These are phyloP conservation scores for Stipa capillata DNA, from an alignment of 176 grass and related monocot species.

Conservation along the genomic window DNA sequence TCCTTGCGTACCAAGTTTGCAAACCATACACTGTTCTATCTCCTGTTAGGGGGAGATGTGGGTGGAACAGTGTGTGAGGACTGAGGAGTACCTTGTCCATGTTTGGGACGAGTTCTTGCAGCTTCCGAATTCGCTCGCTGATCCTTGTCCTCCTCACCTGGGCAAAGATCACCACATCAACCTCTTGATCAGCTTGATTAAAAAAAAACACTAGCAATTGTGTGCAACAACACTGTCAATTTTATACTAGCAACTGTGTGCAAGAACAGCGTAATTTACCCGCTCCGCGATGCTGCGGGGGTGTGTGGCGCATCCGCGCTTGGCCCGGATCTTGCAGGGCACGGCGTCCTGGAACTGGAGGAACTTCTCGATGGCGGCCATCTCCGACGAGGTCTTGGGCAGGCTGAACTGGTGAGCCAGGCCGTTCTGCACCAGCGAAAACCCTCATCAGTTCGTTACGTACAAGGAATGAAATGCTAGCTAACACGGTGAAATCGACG, in stretches of 20 bases:
- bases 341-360: constrained; percentile 93
- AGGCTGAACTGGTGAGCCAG: constrained; percentile 85
- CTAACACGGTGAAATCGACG: not conserved
- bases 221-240: not conserved
- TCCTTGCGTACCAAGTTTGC: constrained; percentile 22
- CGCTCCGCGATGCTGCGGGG: constrained; percentile 96
- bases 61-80: too few relatives aligned
- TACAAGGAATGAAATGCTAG: not conserved
- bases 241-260: not conserved
- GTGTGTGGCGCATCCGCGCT: constrained; percentile 92
- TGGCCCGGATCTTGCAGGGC: constrained; percentile 92
- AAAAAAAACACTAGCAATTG: not conserved
- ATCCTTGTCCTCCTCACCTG: constrained; percentile 97
- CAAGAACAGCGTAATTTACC: constrained; percentile 23
- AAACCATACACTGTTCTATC: constrained; percentile 24
- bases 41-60: too few relatives aligned
- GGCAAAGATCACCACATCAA: not conserved
- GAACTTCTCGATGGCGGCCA: constrained; percentile 83
- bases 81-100: constrained; percentile 89
- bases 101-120: constrained; percentile 95
- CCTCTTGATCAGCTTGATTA: not conserved
- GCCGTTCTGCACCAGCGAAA: constrained; percentile 32
- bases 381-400: constrained; percentile 73
- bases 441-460: not conserved
- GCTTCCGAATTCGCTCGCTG: constrained; percentile 90